Base-by-base conservation (phyloP, 176 grass and related monocot genomes). In the Echinochloa phyllopogon region DNA sequence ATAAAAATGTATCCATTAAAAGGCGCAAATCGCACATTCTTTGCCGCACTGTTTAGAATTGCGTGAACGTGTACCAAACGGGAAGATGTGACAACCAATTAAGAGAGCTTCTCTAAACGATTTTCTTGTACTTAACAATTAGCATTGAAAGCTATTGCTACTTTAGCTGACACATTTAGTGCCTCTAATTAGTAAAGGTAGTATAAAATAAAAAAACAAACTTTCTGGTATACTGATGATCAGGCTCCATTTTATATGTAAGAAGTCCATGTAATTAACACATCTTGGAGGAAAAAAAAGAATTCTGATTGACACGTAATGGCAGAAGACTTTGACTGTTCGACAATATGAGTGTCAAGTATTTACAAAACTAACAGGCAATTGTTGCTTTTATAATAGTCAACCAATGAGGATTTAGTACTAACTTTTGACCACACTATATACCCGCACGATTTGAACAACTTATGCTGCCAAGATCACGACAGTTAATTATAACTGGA, bases 391-490 rank as follows among this genome's bases (percentile, higher is more conserved):
- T 48, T 33, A 58, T 10, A 79, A 53, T 56, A 74, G n/a, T 41
- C 24, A 74, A 74, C 41, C 2, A 84, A 66, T 66, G 6, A 57
- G 10, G 63, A 72, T 43, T 38, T 6, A 71, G 4, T 52, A 72
- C 44, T 55, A 9, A 45, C 33, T 82, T 20, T 66, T 84, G 8
- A 72, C 51, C 20, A 65, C 20, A 67, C 4, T 39, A 12, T 25
- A 40, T 65, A 27, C 24, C 27, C 47, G 14, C 68, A 85, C 24
- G 21, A 72, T 64, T 55, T 65, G 38, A 18, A 79, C 37, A 79
- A 87, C 58, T 73, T 74, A 70, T 81, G 39, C 24, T 75, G 71
- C 73, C 17, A 20, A 37, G 45, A 77, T 50, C 29, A 51, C 23
- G 29, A 63, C 40, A 76, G 10, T 39, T 63, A 82, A 51, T 27